Evolutionary conservation across 2,329 filamentous ascomycete species (phyloP).

Genomic region (Gremmenia infestans): DNA sequence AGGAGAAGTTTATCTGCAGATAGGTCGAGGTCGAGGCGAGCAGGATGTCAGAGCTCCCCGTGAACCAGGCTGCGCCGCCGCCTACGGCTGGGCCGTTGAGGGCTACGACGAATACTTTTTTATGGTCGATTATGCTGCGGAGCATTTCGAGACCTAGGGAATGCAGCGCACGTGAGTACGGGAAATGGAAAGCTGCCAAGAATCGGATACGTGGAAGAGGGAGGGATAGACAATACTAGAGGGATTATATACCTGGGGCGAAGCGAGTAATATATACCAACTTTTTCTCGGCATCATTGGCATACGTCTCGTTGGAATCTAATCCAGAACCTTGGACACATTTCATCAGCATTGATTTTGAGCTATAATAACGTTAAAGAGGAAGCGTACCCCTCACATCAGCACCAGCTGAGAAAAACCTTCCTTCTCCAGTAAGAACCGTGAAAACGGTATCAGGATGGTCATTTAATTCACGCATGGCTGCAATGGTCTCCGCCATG

Average conservation of each 20-base stretch:
- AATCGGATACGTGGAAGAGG: not conserved
- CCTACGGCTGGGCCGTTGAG: slow-evolving; percentile 47
- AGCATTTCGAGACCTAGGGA: slow-evolving; percentile 33
- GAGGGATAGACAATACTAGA: not conserved
- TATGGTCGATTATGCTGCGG: slow-evolving; percentile 44
- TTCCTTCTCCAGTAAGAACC: slow-evolving; percentile 44
- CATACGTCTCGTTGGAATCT: slow-evolving; percentile 8
- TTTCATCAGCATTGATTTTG: not conserved
- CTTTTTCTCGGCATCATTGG: slow-evolving; percentile 25
- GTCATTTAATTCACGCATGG: slow-evolving; percentile 40
- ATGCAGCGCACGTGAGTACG: not conserved
- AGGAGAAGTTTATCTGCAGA: slow-evolving; percentile 44
- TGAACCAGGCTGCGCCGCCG: slow-evolving; percentile 47
- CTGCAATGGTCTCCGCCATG: slow-evolving; percentile 38
- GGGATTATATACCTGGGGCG: slow-evolving; percentile 6
- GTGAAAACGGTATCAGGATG: slow-evolving; percentile 46
- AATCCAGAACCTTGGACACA: slow-evolving; percentile 8
- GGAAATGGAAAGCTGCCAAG: not conserved
- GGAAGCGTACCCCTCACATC: slow-evolving; percentile 37
- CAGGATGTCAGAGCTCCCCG: slow-evolving; percentile 44
- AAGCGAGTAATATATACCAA: slow-evolving; percentile 21
- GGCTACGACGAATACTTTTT: slow-evolving; percentile 45
- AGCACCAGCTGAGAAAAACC: slow-evolving; percentile 46
- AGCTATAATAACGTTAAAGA: too few species aligned
- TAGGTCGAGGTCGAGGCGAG: slow-evolving; percentile 40